Conservation (phyloP, 1,139 yeast species). For the Taiozyma sp. region DNA sequence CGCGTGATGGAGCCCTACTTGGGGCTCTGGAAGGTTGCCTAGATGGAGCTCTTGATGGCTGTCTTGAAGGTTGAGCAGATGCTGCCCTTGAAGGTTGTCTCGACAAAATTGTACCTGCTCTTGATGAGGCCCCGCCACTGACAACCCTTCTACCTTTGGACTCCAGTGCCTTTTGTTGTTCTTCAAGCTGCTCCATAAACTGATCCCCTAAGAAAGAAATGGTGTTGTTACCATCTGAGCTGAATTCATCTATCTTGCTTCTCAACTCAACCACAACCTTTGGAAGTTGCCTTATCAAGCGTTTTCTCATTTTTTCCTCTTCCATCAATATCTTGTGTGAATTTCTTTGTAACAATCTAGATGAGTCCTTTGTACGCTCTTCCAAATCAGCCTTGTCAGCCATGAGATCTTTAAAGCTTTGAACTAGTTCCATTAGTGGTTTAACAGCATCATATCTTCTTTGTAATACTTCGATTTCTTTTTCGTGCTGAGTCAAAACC, state of each 20-base stretch:
- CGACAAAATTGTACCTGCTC: constrained; percentile 12
- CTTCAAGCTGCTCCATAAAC: constrained; percentile 39
- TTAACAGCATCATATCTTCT: constrained; percentile 45
- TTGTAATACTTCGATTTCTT: constrained; percentile 50
- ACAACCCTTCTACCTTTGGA: constrained; percentile 18
- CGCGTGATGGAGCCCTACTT: constrained; percentile 2
- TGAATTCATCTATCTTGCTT: constrained; percentile 42
- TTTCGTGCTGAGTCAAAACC: constrained; percentile 54
- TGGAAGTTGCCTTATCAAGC: constrained; percentile 65
- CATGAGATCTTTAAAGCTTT: constrained; percentile 50
- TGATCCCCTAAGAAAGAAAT: constrained; percentile 39
- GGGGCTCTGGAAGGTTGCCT: background rate
- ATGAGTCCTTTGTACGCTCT: constrained; percentile 74
- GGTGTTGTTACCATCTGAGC: constrained; percentile 32
- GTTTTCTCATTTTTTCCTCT: constrained; percentile 75
- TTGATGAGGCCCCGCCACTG: constrained; percentile 13
- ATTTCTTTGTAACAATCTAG: constrained; percentile 69
- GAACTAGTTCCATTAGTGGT: constrained; percentile 51
- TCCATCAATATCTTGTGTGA: constrained; percentile 74
- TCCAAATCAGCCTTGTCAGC: constrained; percentile 60
- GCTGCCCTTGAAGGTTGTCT: constrained; percentile 14
- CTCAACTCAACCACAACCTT: constrained; percentile 50
- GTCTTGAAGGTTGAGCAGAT: background rate
- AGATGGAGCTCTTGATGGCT: constrained; percentile 10
- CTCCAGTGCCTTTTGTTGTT: constrained; percentile 21